A percentile compares a stretch with the other conserved stretches of the same genome.
Conservation (phyloP, 352 stramenopile species). For the Phytophthora ramorum region DNA sequence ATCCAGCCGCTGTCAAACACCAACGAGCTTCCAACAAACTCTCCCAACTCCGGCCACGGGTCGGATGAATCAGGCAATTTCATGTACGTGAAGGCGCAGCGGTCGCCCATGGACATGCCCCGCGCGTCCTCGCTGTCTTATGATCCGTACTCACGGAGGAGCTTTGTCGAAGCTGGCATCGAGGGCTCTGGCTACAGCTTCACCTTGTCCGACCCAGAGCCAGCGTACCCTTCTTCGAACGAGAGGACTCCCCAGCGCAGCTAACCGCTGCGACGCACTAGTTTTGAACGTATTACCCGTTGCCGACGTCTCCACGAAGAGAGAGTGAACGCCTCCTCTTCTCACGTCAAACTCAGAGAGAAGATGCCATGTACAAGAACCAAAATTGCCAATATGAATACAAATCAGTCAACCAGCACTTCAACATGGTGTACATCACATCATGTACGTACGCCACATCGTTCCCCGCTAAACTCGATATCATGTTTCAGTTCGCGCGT, state of each 20-base stretch:
- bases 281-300: constrained; percentile 24
- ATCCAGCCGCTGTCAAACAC: constrained; percentile 51
- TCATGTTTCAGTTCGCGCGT: constrained; percentile 15
- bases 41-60: constrained; percentile 32
- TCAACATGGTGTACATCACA: constrained; percentile 12
- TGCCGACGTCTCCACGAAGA: neutral
- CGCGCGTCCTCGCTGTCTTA: constrained; percentile 61
- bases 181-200: constrained; percentile 52
- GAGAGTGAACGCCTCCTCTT: constrained; percentile 2
- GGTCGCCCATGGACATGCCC: constrained; percentile 42
- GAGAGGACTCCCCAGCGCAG: constrained; percentile 23
- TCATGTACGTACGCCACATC: constrained; percentile 20
- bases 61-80: constrained; percentile 58
- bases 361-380: constrained; percentile 17
- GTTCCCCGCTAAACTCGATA: constrained; percentile 1
- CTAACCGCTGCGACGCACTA: constrained; percentile 20
- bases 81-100: constrained; percentile 58
- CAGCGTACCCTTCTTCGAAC: constrained; percentile 15
- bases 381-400: constrained; percentile 20
- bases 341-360: neutral
- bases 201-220: constrained; percentile 37
- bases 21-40: constrained; percentile 50
- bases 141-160: constrained; percentile 52
- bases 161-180: constrained; percentile 39
- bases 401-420: constrained; percentile 3